A percentile compares a stretch with the other conserved stretches of the same genome.
Conservation (phyloP, 306 rosid species). For the Prosopis cineraria region DNA sequence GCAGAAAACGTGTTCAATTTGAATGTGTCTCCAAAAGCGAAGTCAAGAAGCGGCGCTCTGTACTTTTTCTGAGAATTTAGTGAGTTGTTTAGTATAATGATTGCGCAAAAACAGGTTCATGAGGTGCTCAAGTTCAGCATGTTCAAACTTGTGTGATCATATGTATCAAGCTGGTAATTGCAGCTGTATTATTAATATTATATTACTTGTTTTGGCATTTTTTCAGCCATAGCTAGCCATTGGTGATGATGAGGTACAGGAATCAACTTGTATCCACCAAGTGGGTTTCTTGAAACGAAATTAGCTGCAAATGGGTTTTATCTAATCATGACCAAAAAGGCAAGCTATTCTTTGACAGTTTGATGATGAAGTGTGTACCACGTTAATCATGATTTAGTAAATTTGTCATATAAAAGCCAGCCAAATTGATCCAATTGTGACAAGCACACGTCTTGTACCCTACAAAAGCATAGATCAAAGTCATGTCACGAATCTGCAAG, state of each 20-base stretch:
- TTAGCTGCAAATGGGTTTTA: background rate
- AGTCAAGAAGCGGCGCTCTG: constrained; percentile 47
- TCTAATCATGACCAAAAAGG: background rate
- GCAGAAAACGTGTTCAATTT: constrained; percentile 30
- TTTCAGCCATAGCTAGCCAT: background rate
- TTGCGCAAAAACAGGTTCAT: constrained; percentile 40
- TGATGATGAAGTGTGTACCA: too few relatives aligned
- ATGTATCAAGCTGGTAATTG: constrained; percentile 22
- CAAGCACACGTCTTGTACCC: background rate
- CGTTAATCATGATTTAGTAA: background rate
- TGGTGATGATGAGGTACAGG: background rate
- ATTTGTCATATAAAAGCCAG: background rate
- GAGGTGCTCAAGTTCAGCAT: background rate
- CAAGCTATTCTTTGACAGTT: too few relatives aligned
- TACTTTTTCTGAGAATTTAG: constrained; percentile 25
- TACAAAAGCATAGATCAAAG: too few relatives aligned
- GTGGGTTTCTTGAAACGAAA: background rate
- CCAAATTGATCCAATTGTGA: background rate
- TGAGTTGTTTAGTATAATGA: background rate
- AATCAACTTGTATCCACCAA: background rate
- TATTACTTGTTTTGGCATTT: background rate
- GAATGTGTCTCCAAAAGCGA: constrained; percentile 46
- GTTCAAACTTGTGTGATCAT: constrained; percentile 28
- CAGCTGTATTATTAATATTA: background rate
- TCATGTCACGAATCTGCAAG: too few relatives aligned